phyloP scores from a whole-genome alignment of 2,329 filamentous ascomycete species.

The Scedosporium aurantiacum region DNA sequence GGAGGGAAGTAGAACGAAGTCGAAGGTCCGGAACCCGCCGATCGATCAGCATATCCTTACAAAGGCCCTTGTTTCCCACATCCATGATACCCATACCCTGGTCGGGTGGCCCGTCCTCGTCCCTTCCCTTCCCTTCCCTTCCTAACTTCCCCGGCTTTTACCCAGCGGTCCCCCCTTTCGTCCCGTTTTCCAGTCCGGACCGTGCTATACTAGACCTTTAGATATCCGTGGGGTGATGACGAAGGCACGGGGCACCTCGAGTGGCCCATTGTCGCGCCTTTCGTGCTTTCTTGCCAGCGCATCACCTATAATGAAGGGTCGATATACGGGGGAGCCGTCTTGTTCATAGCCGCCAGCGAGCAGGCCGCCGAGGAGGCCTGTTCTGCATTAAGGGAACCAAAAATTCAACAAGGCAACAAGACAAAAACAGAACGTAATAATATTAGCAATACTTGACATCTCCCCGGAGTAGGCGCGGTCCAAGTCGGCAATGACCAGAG shows the following conservation, averaged over 20 bases:
- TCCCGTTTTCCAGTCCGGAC: not conserved
- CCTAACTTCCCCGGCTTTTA: not conserved
- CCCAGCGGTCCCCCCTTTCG: not conserved
- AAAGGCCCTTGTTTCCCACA: not conserved
- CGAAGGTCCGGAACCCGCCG: not conserved
- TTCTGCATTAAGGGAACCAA: conserved; percentile 1
- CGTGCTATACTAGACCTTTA: not conserved
- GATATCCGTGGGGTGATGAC: not conserved
- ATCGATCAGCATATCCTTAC: not conserved
- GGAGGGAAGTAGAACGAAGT: not conserved
- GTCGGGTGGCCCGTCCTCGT: not conserved
- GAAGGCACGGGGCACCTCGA: not conserved
- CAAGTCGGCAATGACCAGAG: not conserved
- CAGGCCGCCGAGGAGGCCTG: not conserved
- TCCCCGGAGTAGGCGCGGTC: too few relatives aligned
- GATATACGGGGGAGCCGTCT: not conserved
- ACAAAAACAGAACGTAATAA: not conserved
- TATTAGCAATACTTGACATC: too few relatives aligned
- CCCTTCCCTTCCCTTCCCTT: not conserved
- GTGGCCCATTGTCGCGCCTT: not conserved
- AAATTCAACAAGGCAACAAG: not conserved
- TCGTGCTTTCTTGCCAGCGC: not conserved
- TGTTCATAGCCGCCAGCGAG: not conserved
- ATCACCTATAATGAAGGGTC: conserved; percentile 1
- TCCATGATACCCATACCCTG: not conserved